These are phyloP conservation scores for Ogataea wickerhamii DNA, from an alignment of 805 yeast species.

Conservation along the genomic window DNA sequence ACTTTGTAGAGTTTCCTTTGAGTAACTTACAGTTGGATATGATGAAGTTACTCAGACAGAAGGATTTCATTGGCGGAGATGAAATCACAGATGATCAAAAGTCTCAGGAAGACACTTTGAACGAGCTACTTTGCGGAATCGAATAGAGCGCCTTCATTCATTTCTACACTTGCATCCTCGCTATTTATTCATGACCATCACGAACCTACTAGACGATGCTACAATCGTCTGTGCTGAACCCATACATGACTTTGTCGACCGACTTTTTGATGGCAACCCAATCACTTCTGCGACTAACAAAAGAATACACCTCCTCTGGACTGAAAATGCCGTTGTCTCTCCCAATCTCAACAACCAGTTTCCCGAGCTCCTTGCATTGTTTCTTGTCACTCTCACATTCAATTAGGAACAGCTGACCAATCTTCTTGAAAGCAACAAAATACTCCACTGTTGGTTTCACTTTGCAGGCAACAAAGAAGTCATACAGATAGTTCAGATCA, in stretches of 20 bases:
- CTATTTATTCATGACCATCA: neutral
- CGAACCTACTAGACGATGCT: constrained; percentile 38
- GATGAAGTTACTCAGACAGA: neutral
- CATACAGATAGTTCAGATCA: constrained; percentile 76
- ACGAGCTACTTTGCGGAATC: constrained; percentile 19
- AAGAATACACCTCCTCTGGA: constrained; percentile 92
- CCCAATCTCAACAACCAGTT: constrained; percentile 74
- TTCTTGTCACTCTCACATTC: constrained; percentile 46
- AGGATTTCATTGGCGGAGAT: neutral
- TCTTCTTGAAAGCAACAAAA: constrained; percentile 74
- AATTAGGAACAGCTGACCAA: constrained; percentile 80
- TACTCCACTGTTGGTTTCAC: constrained; percentile 70
- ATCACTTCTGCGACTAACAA: constrained; percentile 82
- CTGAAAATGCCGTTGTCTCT: constrained; percentile 85
- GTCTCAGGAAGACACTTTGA: constrained; percentile 25
- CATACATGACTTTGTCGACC: constrained; percentile 94
- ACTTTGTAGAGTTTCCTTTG: neutral
- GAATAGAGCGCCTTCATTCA: constrained; percentile 8
- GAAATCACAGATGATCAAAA: constrained; percentile 5
- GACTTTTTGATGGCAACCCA: constrained; percentile 74
- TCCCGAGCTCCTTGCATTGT: constrained; percentile 82
- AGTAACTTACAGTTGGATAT: neutral
- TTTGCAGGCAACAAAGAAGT: constrained; percentile 59
- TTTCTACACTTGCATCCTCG: too few species aligned
- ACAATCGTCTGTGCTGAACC: constrained; percentile 81